phyloP scores from a whole-genome alignment of 768 basidiomycete genomes.

The Rhodotorula sphaerocarpa region DNA sequence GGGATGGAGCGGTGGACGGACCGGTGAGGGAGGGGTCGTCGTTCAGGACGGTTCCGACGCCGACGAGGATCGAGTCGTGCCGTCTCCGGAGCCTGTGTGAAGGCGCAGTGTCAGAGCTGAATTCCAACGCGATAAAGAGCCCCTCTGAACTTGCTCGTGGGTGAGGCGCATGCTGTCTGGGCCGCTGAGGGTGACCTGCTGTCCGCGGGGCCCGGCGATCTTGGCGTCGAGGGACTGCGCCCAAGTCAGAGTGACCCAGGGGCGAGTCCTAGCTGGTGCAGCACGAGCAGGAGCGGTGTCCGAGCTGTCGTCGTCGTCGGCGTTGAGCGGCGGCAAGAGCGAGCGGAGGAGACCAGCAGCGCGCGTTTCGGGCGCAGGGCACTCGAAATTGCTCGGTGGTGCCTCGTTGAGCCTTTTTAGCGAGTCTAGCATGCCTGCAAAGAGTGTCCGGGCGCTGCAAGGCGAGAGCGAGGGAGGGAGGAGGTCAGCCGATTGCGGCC shows the following conservation, averaged over 20 bases:
- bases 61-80: conserved; percentile 88
- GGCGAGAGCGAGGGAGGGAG: too few species aligned
- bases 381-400: too few species aligned
- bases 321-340: conserved; percentile 1
- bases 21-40: conserved; percentile 94
- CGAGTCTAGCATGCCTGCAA: too few species aligned
- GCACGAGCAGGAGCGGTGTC: background rate
- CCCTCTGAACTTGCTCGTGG: conserved; percentile 56
- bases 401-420: too few species aligned
- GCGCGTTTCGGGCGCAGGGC: too few species aligned
- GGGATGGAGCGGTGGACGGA: conserved; percentile 55
- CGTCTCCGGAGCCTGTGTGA: conserved; percentile 76
- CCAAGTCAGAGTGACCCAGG: conserved; percentile 46
- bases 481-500: too few species aligned
- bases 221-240: conserved; percentile 58
- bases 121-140: conserved; percentile 37
- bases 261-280: background rate
- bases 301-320: background rate
- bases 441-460: too few species aligned
- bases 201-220: conserved; percentile 67
- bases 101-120: too few species aligned
- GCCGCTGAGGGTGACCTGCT: conserved; percentile 74
- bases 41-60: conserved; percentile 77
- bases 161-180: conserved; percentile 85
- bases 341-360: background rate